Base-by-base conservation (phyloP, 2,329 filamentous ascomycete genomes). In the Didymellaceae sp. region DNA sequence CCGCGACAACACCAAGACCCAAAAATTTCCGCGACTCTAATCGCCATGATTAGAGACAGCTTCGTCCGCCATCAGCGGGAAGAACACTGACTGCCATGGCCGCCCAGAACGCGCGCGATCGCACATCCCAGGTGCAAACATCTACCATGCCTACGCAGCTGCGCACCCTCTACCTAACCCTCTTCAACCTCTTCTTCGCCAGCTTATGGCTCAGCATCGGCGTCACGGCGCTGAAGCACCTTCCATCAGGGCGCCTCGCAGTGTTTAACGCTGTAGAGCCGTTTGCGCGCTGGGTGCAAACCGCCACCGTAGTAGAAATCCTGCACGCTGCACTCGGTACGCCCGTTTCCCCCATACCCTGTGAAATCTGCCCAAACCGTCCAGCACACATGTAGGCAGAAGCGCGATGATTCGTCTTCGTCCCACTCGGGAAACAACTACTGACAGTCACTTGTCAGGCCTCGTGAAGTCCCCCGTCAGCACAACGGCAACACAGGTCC, bases 391-490 rank as follows among this genome's bases (percentile, higher is more conserved):
- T n/a, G n/a, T n/a, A n/a, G n/a, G n/a, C n/a, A n/a, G n/a, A n/a
- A n/a, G n/a, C n/a, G n/a, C n/a, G n/a, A n/a, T n/a, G 22, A 25
- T 25, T 25, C 10, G 22, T 25, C 22, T 25, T 25, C 3, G 24
- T 25, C 24, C 7, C 11, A 25, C 1, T 25, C 11, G 11, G 7
- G 24, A 25, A 25, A 35, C 4, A n/a, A 35, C 7, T 16, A 9
- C 14, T 9, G 11, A 28, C 25, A 32, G 9, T 42, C 4, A 1
- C 8, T 2, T 1, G 6, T 11, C 17, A 65, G 63, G 62, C 2
- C 33, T 67, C 11, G 52, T 65, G 14, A 64, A 61, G 18, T 64
- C 62, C 4, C 62, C 62, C 7, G 52, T 66, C 20, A 48, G 53
- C 33, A 67, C 59, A 5, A 67, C 64, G 1, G 58, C 58, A 6